A percentile compares a stretch with the other conserved stretches of the same genome.
Evolutionary conservation across 2,329 filamentous ascomycete species (phyloP).

Genomic region (Fusarium decemcellulare): DNA sequence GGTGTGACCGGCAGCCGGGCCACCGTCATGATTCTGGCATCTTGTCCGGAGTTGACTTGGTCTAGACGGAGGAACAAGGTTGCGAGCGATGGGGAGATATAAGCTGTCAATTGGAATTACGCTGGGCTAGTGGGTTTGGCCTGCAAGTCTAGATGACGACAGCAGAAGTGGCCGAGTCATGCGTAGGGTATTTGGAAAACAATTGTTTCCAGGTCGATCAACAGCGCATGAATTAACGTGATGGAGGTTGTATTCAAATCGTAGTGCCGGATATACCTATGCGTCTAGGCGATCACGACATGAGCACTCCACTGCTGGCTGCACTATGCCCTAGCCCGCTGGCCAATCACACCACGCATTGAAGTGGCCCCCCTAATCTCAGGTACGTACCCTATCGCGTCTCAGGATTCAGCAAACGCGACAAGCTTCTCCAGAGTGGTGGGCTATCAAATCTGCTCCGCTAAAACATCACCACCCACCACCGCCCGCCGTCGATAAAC

Average conservation of each 20-base stretch:
- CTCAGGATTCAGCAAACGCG: slow-evolving; percentile 34
- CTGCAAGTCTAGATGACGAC: background rate
- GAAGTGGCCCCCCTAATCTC: slow-evolving; percentile 27
- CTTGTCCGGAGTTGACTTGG: background rate
- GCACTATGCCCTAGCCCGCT: slow-evolving; percentile 19
- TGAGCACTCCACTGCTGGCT: slow-evolving; percentile 12
- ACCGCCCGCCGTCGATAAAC: background rate
- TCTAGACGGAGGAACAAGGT: slow-evolving; percentile 6
- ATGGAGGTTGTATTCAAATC: slow-evolving; percentile 4
- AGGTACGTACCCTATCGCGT: slow-evolving; percentile 36
- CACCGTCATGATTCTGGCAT: slow-evolving; percentile 13
- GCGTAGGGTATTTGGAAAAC: background rate
- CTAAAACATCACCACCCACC: slow-evolving; percentile 8
- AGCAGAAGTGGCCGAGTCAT: background rate
- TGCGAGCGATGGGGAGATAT: background rate
- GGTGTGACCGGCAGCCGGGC: background rate
- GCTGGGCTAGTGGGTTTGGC: background rate
- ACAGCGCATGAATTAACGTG: background rate
- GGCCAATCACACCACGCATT: slow-evolving; percentile 30
- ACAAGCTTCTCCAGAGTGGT: slow-evolving; percentile 18
- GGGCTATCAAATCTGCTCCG: slow-evolving; percentile 10
- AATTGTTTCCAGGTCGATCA: background rate
- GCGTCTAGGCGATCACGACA: slow-evolving; percentile 17
- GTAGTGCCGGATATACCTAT: slow-evolving; percentile 13
- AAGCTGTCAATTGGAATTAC: background rate